Evolutionary conservation across 495 filamentous ascomycete genomes (phyloP).

Genomic region (Annulohypoxylon moriforme): DNA sequence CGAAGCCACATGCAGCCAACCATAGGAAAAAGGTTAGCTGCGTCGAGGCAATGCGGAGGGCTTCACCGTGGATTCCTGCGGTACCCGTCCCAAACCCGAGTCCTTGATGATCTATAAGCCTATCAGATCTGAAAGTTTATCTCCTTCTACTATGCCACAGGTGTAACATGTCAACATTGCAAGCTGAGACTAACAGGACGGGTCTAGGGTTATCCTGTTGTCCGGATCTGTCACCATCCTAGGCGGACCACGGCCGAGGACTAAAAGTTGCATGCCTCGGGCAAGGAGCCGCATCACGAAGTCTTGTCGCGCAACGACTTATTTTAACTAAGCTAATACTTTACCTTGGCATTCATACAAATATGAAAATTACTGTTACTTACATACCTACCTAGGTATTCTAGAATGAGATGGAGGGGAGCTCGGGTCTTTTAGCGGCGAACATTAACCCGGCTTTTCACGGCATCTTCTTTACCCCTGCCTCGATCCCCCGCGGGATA

Average conservation of each 20-base stretch:
- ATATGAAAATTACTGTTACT: not conserved
- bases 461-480: slow-evolving; percentile 23
- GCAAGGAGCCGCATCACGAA: slow-evolving; percentile 15
- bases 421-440: slow-evolving; percentile 38
- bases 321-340: not conserved
- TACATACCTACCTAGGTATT: slow-evolving; percentile 10
- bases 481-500: slow-evolving; percentile 19
- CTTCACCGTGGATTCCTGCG: slow-evolving; percentile 9
- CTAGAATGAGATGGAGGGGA: not conserved
- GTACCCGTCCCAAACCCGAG: slow-evolving; percentile 25
- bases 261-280: slow-evolving; percentile 21
- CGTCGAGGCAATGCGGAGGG: slow-evolving; percentile 22
- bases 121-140: slow-evolving; percentile 8
- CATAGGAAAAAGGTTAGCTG: slow-evolving; percentile 27
- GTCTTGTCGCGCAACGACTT: not conserved
- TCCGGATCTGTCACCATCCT: slow-evolving; percentile 44
- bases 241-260: slow-evolving; percentile 10
- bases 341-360: not conserved
- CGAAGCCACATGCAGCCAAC: slow-evolving; percentile 35
- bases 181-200: slow-evolving; percentile 17
- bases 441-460: slow-evolving; percentile 31
- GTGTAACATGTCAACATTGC: slow-evolving; percentile 30
- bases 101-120: not conserved
- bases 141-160: not conserved
- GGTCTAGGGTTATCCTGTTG: slow-evolving; percentile 18